Base-by-base conservation (phyloP, 2,329 filamentous ascomycete species). In the Talaromyces sp. region DNA sequence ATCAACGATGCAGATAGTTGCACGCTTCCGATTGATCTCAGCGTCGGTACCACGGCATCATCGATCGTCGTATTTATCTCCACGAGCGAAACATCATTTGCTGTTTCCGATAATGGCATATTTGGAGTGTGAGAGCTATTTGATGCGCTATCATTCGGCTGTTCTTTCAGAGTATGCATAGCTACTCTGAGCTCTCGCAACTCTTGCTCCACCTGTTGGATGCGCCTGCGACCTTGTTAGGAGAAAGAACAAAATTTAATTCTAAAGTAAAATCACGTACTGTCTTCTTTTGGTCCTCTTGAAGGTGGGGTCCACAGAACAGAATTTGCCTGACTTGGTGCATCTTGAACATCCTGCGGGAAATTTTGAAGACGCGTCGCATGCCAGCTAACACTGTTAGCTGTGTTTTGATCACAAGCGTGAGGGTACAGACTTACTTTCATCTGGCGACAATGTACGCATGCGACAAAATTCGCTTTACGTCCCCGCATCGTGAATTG, bases 371-470 rank as follows among this genome's bases (percentile, higher is more conserved):
- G 50, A 39, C 9, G 37, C 58, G 27, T 65, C 63, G 24, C 63
- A 65, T 16, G 39, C 63, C 50, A 65, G 24, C 63, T 65, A n/a
- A 16, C 33, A 16, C 45, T 10, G 47, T 64, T 31, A 64, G 27
- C 31, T 19, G 31, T 13, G 19, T 56, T 37, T 31, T 31, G 3
- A 35, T 56, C 50, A 39, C 22, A 11, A 9, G 16, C 33, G 1
- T 16, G 50, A 52, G 24, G 13, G 7, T 37, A 13, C 14, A 37
- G 6, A 39, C 63, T 47, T 60, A 64, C 66, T 52, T 67, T 67
- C 66, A 67, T 67, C 33, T 67, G 66, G 27, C 66, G 66, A 24
- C 66, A 67, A 43, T 67, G 48, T 2, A 67, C 57, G 37, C 66
- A 66, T 7, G 66, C 66, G 3, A 66, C 48, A 52, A 61, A 65